Evolutionary conservation across 2,329 filamentous ascomycete genomes (phyloP).

Genomic region (Lasiodiplodia theobromae): DNA sequence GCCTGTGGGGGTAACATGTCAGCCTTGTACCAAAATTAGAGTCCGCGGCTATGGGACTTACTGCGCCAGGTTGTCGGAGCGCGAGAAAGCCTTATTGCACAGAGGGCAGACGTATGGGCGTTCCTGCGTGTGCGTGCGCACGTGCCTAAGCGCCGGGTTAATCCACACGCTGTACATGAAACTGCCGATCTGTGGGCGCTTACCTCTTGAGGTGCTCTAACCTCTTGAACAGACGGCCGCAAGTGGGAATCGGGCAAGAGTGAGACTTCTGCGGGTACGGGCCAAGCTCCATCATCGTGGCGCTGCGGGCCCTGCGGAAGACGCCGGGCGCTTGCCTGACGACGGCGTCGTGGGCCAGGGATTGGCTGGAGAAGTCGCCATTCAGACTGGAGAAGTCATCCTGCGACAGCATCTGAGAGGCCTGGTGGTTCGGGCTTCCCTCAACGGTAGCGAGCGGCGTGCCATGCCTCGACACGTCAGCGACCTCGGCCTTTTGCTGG

Average conservation of each 20-base stretch:
- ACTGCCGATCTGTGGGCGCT: constrained; percentile 53
- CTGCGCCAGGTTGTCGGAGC: constrained; percentile 99
- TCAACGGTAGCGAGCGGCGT: constrained; percentile 89
- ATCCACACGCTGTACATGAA: constrained; percentile 30
- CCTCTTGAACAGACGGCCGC: constrained; percentile 96
- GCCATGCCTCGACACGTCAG: constrained; percentile 85
- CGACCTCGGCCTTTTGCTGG: constrained; percentile 73
- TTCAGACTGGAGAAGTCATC: constrained; percentile 66
- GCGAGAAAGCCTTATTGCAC: constrained; percentile 98
- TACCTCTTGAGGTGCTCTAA: constrained; percentile 99
- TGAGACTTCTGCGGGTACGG: constrained; percentile 98
- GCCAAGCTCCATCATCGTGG: constrained; percentile 94
- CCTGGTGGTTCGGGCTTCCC: constrained; percentile 78
- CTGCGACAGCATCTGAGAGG: constrained; percentile 69
- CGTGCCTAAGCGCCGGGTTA: constrained; percentile 73
- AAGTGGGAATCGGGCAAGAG: constrained; percentile 98
- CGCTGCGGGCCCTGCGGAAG: constrained; percentile 88
- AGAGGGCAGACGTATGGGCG: constrained; percentile 96
- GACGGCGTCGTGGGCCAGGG: constrained; percentile 63
- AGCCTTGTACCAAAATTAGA: constrained; percentile 29
- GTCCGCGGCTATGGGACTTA: constrained; percentile 57
- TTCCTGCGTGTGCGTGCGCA: constrained; percentile 99
- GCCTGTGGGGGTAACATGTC: constrained; percentile 51
- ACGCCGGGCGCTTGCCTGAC: constrained; percentile 73
- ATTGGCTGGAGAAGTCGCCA: constrained; percentile 66